Conservation (phyloP, 1,284 basidiomycete genomes). For the Fistulinella cinereoalba region DNA sequence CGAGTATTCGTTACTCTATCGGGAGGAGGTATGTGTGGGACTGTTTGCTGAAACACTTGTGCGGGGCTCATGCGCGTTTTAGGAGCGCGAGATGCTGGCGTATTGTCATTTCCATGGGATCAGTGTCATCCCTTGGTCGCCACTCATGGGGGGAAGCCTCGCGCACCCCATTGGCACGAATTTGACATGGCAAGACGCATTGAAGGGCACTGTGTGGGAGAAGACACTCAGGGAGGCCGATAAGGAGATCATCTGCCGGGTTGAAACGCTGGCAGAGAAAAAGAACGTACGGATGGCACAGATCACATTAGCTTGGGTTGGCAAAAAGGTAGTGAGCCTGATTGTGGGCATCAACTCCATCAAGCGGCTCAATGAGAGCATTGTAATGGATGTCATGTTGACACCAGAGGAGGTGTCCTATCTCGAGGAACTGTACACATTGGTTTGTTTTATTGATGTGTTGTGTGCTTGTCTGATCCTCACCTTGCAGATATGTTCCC, state of each 20-base stretch:
- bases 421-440: slow-evolving; percentile 32
- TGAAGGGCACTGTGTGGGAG: slow-evolving; percentile 32
- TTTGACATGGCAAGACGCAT: slow-evolving; percentile 20
- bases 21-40: slow-evolving; percentile 36
- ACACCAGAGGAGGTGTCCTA: slow-evolving; percentile 27
- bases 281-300: slow-evolving; percentile 40
- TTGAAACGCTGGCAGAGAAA: slow-evolving; percentile 41
- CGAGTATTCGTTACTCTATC: slow-evolving; percentile 43
- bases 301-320: slow-evolving; percentile 41
- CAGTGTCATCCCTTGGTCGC: slow-evolving; percentile 43
- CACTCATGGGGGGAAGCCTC: slow-evolving; percentile 39
- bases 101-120: slow-evolving; percentile 49
- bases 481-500: slow-evolving; percentile 18
- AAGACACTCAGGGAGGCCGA: slow-evolving; percentile 31
- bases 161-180: slow-evolving; percentile 36
- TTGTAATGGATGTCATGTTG: slow-evolving; percentile 18
- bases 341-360: slow-evolving; percentile 36
- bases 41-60: no score
- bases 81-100: slow-evolving; percentile 48
- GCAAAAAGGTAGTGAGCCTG: slow-evolving; percentile 38
- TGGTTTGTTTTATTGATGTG: neutral
- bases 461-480: neutral
- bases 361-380: slow-evolving; percentile 23
- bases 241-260: slow-evolving; percentile 38
- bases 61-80: no score